A percentile compares a stretch with the other conserved stretches of the same genome.
Conservation (phyloP, 257 asterid species). For the Fraxinus anomala region DNA sequence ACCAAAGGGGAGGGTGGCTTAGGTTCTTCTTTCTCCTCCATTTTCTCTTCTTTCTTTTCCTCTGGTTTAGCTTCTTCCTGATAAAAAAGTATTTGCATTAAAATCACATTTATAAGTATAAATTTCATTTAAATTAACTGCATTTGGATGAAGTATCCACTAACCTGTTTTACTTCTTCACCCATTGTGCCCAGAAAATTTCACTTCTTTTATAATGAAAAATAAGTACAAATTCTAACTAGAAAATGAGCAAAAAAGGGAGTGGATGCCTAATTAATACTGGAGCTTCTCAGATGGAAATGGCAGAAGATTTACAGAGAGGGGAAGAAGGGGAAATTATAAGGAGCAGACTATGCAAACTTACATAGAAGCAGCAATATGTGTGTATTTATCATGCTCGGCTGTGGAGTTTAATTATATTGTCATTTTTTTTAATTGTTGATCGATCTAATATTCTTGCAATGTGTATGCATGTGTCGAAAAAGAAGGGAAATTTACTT, state of each 20-base stretch:
- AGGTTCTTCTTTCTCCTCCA: conserved; percentile 45
- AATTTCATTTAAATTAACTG: not conserved
- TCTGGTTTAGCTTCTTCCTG: conserved; percentile 45
- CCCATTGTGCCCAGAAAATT: conserved; percentile 46
- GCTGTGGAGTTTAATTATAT: too few relatives aligned
- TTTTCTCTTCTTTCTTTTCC: conserved; percentile 38
- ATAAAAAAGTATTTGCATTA: not conserved
- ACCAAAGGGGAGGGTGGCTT: conserved; percentile 69
- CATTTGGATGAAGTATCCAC: conserved; percentile 21
- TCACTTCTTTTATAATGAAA: not conserved
- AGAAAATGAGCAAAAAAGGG: conserved; percentile 20
- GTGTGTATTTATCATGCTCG: not conserved
- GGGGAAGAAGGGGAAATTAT: conserved; percentile 15
- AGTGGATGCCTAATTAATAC: conserved; percentile 22
- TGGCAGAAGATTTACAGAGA: not conserved
- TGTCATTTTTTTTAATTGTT: too few relatives aligned
- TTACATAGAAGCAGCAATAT: conserved; percentile 17
- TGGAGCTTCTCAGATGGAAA: not conserved
- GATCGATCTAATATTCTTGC: not conserved
- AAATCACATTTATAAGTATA: not conserved
- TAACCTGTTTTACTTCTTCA: conserved; percentile 67
- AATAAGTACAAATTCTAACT: not conserved
- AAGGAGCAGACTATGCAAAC: conserved; percentile 24
- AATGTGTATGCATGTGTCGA: too few relatives aligned
- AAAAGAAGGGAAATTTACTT: too few relatives aligned